Percentiles rank a stretch among this genome's conserved stretches.
Conservation (phyloP, 306 rosid genomes). For the Sicyos baderoa region DNA sequence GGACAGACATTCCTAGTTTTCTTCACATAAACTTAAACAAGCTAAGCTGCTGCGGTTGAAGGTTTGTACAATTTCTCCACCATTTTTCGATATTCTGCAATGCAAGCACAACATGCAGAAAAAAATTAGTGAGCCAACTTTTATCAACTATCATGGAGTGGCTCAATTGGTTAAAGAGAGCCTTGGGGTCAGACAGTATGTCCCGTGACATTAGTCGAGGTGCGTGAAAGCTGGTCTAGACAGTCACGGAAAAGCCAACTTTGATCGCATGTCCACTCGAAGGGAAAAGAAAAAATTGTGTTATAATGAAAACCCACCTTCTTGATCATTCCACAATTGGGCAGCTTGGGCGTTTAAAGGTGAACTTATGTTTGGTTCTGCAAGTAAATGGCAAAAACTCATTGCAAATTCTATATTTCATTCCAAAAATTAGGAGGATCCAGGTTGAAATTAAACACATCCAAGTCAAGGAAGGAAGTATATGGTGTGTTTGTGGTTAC, state of each 20-base stretch:
- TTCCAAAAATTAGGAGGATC: no score
- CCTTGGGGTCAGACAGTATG: no score
- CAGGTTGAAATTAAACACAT: neutral
- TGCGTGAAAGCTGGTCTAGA: no score
- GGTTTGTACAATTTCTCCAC: constrained; percentile 79
- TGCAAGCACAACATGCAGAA: neutral
- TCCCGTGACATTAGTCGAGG: no score
- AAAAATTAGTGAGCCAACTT: neutral
- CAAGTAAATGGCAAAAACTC: neutral
- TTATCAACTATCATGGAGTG: no score
- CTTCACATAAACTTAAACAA: neutral
- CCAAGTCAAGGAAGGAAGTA: neutral
- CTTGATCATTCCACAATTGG: constrained; percentile 84
- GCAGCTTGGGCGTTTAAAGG: constrained; percentile 94
- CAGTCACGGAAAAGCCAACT: no score
- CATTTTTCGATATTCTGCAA: constrained; percentile 79
- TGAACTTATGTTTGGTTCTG: constrained; percentile 86
- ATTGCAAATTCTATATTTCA: neutral
- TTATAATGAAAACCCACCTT: constrained; percentile 40
- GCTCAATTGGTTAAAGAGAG: no score
- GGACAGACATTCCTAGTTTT: neutral
- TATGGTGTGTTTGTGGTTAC: constrained; percentile 17
- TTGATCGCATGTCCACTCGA: neutral
- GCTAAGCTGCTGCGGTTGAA: constrained; percentile 23
- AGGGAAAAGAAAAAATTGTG: neutral